Percentiles rank a stretch among this genome's conserved stretches.
Conservation (phyloP, 768 basidiomycete species). For the Phlebiopsis gigantea region DNA sequence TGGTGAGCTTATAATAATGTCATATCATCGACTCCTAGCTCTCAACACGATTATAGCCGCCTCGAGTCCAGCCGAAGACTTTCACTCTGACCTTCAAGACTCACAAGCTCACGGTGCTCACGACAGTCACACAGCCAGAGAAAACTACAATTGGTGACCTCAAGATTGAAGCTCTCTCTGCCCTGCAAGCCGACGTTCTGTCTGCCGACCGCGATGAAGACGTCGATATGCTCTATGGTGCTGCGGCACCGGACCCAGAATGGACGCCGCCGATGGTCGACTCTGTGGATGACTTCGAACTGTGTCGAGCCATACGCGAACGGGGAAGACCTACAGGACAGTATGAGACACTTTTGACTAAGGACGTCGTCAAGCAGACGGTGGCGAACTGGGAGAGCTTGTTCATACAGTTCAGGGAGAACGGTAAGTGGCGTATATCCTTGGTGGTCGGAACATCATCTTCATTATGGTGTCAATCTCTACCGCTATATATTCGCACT, state of each 20-base stretch:
- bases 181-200: conserved; percentile 48
- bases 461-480: neutral
- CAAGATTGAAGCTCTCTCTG: conserved; percentile 59
- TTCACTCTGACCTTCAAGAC: conserved; percentile 70
- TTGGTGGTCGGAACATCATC: neutral
- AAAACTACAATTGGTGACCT: conserved; percentile 50
- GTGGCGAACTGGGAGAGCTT: conserved; percentile 63
- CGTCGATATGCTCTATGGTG: conserved; percentile 5
- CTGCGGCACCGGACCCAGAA: conserved; percentile 19
- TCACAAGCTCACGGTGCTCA: conserved; percentile 62
- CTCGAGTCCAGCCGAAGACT: conserved; percentile 50
- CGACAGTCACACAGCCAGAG: conserved; percentile 42
- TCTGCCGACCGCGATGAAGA: neutral
- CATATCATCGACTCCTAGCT: neutral
- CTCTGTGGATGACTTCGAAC: conserved; percentile 51
- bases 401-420: conserved; percentile 63
- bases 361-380: conserved; percentile 42
- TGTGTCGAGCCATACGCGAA: conserved; percentile 50
- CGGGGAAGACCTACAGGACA: conserved; percentile 41
- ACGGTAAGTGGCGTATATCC: conserved; percentile 41
- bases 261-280: conserved; percentile 33
- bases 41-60: conserved; percentile 34
- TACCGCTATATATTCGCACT: neutral
- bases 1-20: neutral
- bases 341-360: conserved; percentile 49